Conservation (phyloP, 1,284 basidiomycete genomes). For the Gomphus sp. region DNA sequence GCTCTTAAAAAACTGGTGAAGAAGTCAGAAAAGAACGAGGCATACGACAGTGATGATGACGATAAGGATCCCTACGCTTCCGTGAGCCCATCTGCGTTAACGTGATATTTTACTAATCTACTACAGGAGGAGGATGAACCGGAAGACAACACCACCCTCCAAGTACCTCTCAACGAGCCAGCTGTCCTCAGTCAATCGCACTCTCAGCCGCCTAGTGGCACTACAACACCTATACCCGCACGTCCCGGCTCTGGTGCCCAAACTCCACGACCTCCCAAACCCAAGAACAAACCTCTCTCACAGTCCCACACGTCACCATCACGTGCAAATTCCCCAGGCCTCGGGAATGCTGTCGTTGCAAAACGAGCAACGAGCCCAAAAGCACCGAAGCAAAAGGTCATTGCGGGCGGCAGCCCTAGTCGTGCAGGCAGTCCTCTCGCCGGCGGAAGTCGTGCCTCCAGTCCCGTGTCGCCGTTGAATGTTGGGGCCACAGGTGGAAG, state of each 20-base stretch:
- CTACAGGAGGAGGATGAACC: conserved; percentile 58
- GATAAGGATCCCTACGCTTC: conserved; percentile 70
- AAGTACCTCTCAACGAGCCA: conserved; percentile 38
- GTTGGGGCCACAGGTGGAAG: neutral
- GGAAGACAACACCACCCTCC: conserved; percentile 42
- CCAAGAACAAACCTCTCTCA: conserved; percentile 13
- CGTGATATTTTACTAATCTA: conserved; percentile 8
- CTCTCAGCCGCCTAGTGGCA: conserved; percentile 18
- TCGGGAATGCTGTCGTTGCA: conserved; percentile 68
- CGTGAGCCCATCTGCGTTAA: conserved; percentile 31
- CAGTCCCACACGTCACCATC: conserved; percentile 45
- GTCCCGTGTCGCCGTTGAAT: conserved; percentile 5
- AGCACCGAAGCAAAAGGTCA: conserved; percentile 38
- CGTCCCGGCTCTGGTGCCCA: conserved; percentile 8
- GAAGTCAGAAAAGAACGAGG: conserved; percentile 63
- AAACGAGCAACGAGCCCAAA: conserved; percentile 77
- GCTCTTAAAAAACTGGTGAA: conserved; percentile 71
- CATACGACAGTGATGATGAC: conserved; percentile 75
- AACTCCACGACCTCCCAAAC: conserved; percentile 14
- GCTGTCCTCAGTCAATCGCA: conserved; percentile 35
- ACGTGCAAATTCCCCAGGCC: conserved; percentile 28
- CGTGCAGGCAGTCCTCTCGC: conserved; percentile 49
- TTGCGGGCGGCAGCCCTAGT: conserved; percentile 25
- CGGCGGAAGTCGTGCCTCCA: conserved; percentile 15
- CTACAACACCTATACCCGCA: conserved; percentile 14